phyloP scores from a whole-genome alignment of 345 rosid genomes.

The Salix koriyanagi region DNA sequence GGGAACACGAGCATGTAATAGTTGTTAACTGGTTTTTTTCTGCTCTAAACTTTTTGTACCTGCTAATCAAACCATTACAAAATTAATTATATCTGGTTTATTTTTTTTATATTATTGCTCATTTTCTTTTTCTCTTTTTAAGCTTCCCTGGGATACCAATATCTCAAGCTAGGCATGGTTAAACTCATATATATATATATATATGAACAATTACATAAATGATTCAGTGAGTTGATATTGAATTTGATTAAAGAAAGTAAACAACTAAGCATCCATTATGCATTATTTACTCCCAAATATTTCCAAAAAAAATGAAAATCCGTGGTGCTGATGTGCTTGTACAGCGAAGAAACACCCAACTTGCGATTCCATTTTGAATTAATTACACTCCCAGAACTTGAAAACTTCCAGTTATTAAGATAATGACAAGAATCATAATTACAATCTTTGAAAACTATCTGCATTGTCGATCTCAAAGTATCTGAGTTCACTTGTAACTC shows the following conservation, averaged over 20 bases:
- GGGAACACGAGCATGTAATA: background rate
- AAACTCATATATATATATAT: too few species aligned
- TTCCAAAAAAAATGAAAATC: background rate
- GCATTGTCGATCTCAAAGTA: background rate
- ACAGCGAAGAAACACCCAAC: background rate
- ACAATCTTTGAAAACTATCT: background rate
- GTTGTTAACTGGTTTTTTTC: background rate
- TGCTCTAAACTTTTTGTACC: slow-evolving; percentile 10
- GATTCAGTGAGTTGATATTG: too few species aligned
- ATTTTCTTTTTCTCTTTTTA: background rate
- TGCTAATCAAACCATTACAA: background rate
- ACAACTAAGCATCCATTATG: background rate
- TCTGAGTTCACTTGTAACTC: background rate
- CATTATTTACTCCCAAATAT: background rate
- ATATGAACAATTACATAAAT: too few species aligned
- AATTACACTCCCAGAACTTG: background rate
- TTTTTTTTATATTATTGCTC: background rate
- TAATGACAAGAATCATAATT: background rate
- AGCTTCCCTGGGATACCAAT: background rate
- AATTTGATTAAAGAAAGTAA: background rate
- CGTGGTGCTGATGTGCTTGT: background rate
- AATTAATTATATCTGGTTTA: background rate
- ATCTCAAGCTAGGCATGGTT: background rate
- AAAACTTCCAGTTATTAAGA: background rate
- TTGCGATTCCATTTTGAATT: background rate